Base-by-base conservation (phyloP, 2,329 filamentous ascomycete species). In the Arthrobotrys pseudoclavata region DNA sequence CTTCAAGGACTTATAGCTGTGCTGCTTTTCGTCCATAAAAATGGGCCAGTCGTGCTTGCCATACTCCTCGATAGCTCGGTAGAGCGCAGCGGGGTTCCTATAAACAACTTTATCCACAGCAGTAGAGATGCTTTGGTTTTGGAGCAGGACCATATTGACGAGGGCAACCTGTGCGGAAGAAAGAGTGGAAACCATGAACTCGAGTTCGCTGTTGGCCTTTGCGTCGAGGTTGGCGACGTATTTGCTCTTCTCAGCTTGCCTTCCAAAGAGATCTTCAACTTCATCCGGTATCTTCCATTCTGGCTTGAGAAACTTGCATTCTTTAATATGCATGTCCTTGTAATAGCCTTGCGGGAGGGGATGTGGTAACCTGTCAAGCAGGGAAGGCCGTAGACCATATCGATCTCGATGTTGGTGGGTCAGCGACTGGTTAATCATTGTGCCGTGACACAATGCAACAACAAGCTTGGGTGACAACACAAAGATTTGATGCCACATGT, bases 401-500 rank as follows among this genome's bases (percentile, higher is more conserved):
- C 81, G 80, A 47, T 81, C 80, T 57, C 80, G 78, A 61, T 82
- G 81, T 29, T 79, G 76, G 57, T 79, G 75, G 22, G 76, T 80
- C 55, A 82, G 79, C 7, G 79, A 80, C 9, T 80, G 79, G 62
- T 82, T 79, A 52, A 81, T 81, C 60, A 82, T 75, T 20, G 81
- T 81, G 29, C 80, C 80, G 62, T 82, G 81, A 61, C 81, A 82
- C 61, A 82, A 74, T 66, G 81, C 81, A 55, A 81, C 79, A 53
- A 79, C 80, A 45, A 82, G 68, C 31, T 80, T 82, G 53, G 81
- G 81, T 20, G 81, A 82, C 62, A 82, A 80, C 53, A 82, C 80
- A 52, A 81, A 82, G 53, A 82, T 80, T 42, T 82, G 81, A 66
- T 82, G 81, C 81, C 81, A 82, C 81, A 81, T 82, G 57, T 79